Conservation (phyloP, 352 stramenopile species). For the Saprolegnia diclina region DNA sequence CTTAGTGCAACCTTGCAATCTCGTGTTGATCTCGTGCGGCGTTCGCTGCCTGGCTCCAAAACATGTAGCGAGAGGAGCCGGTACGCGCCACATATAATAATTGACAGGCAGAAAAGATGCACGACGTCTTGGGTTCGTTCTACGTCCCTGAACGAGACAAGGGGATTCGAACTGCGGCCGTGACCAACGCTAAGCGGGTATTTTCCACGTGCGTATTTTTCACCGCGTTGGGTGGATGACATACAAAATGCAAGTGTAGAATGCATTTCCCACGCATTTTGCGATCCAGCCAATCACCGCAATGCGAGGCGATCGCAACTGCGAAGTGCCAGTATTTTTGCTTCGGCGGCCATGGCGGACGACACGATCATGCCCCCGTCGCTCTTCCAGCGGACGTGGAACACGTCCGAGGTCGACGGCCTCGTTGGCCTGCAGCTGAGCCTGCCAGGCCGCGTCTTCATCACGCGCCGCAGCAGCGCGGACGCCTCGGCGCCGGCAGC, state of each 20-base stretch:
- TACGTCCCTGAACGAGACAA: too few relatives aligned
- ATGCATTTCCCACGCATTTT: background rate
- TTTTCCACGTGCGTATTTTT: too few relatives aligned
- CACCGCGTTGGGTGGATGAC: too few relatives aligned
- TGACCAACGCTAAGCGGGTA: too few relatives aligned
- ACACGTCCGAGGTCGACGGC: background rate
- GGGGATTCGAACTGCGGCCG: too few relatives aligned
- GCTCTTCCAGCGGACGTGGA: slow-evolving; percentile 15
- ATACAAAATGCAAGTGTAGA: background rate
- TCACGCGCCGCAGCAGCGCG: background rate
- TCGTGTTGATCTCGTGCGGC: too few relatives aligned
- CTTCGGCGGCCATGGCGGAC: slow-evolving; percentile 4
- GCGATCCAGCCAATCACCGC: background rate
- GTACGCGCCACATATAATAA: too few relatives aligned
- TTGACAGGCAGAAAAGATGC: too few relatives aligned
- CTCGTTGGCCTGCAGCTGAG: slow-evolving; percentile 16
- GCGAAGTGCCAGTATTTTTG: background rate
- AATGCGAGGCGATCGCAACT: slow-evolving; percentile 2
- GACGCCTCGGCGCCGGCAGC: background rate
- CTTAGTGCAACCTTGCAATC: too few relatives aligned
- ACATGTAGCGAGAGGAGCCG: too few relatives aligned
- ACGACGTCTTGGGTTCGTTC: too few relatives aligned
- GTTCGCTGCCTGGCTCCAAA: too few relatives aligned
- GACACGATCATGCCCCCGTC: background rate
- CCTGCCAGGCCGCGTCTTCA: slow-evolving; percentile 20